These are phyloP conservation scores for Talaromyces liani DNA, from an alignment of 495 filamentous ascomycete genomes.

Conservation along the genomic window DNA sequence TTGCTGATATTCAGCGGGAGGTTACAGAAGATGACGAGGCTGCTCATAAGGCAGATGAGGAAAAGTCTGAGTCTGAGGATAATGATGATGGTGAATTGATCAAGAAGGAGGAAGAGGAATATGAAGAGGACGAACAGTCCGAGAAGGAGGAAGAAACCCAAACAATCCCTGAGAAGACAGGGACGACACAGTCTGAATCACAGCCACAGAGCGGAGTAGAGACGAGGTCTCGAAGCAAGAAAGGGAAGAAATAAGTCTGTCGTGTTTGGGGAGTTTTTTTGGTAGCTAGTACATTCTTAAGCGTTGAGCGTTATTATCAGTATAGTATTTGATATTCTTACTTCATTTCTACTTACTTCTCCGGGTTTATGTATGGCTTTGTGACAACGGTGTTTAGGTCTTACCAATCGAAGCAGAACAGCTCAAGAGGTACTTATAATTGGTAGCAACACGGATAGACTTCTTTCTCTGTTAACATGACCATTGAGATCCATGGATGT, in stretches of 20 bases:
- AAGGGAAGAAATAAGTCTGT: neutral
- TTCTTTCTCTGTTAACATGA: too few relatives aligned
- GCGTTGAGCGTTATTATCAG: neutral
- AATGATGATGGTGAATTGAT: neutral
- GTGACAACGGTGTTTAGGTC: too few relatives aligned
- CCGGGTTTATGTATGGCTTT: neutral
- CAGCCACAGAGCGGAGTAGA: neutral
- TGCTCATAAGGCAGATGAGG: neutral
- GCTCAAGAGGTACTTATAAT: too few relatives aligned
- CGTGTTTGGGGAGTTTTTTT: neutral
- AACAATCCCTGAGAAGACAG: neutral
- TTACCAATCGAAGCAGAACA: too few relatives aligned
- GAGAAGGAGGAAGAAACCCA: neutral
- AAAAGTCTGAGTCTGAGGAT: neutral
- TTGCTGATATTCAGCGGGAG: constrained; percentile 18
- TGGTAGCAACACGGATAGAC: too few relatives aligned
- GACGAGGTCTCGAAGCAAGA: neutral
- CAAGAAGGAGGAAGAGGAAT: neutral
- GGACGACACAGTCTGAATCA: neutral
- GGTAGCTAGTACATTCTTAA: neutral
- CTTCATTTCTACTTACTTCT: neutral
- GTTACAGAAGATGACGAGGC: neutral
- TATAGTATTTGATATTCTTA: neutral
- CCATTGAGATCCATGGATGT: too few relatives aligned
- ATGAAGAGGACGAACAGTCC: neutral